phyloP scores from a whole-genome alignment of 768 basidiomycete species.

The Boletus coccyginus region DNA sequence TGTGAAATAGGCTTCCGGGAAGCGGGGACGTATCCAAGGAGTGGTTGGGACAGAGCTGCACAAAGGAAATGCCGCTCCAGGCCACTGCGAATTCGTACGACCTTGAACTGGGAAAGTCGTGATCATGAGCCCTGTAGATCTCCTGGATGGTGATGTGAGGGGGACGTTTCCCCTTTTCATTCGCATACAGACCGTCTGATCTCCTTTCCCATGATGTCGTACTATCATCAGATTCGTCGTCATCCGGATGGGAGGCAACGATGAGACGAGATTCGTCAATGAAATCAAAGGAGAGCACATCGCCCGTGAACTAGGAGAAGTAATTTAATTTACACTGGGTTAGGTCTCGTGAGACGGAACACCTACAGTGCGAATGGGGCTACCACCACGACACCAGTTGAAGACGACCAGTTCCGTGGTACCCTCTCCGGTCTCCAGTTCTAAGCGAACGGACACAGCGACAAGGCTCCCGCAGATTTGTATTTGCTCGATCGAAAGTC shows the following conservation, averaged over 20 bases:
- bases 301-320: slow-evolving; percentile 24
- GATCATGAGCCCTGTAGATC: slow-evolving; percentile 13
- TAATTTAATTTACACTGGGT: not conserved
- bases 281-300: slow-evolving; percentile 32
- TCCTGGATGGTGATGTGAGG: slow-evolving; percentile 28
- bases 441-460: slow-evolving; percentile 28
- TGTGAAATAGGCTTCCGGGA: slow-evolving; percentile 52
- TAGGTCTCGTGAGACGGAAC: not conserved
- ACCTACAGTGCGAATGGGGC: slow-evolving; percentile 27
- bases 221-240: slow-evolving; percentile 32
- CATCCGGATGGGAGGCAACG: slow-evolving; percentile 31
- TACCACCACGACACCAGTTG: slow-evolving; percentile 29
- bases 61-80: slow-evolving; percentile 43
- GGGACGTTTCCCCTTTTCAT: slow-evolving; percentile 31
- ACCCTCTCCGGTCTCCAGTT: slow-evolving; percentile 32
- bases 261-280: slow-evolving; percentile 25
- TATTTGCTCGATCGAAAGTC: slow-evolving; percentile 28
- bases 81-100: slow-evolving; percentile 53
- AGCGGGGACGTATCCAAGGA: slow-evolving; percentile 38
- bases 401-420: slow-evolving; percentile 30
- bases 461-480: slow-evolving; percentile 27
- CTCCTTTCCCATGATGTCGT: slow-evolving; percentile 27
- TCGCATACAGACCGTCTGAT: slow-evolving; percentile 31
- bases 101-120: slow-evolving; percentile 11
- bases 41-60: slow-evolving; percentile 49